A percentile compares a stretch with the other conserved stretches of the same genome.
Conservation (phyloP, 2,329 filamentous ascomycete genomes). For the Raffaelea albimanens region DNA sequence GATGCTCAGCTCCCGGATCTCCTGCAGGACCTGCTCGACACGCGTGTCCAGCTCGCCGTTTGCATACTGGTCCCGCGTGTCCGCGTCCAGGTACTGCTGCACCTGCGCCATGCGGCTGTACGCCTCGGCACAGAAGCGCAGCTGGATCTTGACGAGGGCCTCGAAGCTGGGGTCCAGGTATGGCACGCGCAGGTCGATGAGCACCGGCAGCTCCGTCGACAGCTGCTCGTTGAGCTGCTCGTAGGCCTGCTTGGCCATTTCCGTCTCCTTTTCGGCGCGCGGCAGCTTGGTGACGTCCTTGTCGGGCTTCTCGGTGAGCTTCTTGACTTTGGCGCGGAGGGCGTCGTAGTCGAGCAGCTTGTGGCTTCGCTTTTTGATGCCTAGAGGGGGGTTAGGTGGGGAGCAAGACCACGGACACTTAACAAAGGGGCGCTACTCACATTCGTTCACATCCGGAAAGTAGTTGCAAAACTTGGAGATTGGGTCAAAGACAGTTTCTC, state of each 20-base stretch:
- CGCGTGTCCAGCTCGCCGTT: slow-evolving; percentile 82
- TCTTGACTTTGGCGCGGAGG: slow-evolving; percentile 92
- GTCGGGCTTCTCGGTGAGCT: slow-evolving; percentile 94
- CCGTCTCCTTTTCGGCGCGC: slow-evolving; percentile 89
- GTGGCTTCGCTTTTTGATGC: slow-evolving; percentile 96
- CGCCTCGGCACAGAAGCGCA: slow-evolving; percentile 94
- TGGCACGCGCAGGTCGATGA: slow-evolving; percentile 93
- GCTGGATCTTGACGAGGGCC: slow-evolving; percentile 95
- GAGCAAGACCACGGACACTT: neutral
- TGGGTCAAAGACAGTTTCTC: slow-evolving; percentile 87
- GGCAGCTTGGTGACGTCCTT: slow-evolving; percentile 97
- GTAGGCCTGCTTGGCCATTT: slow-evolving; percentile 87
- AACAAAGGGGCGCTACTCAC: slow-evolving; percentile 33
- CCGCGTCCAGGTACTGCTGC: slow-evolving; percentile 93
- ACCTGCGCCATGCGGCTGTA: slow-evolving; percentile 98
- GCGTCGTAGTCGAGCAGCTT: slow-evolving; percentile 98
- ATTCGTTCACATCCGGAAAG: slow-evolving; percentile 98
- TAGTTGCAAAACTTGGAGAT: slow-evolving; percentile 96
- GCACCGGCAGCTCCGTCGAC: slow-evolving; percentile 81
- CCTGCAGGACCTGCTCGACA: slow-evolving; percentile 91
- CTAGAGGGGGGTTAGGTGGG: slow-evolving; percentile 26
- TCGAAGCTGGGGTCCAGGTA: slow-evolving; percentile 97
- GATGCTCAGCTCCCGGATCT: slow-evolving; percentile 96
- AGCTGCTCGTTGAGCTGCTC: slow-evolving; percentile 97
- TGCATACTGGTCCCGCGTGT: slow-evolving; percentile 93